These are phyloP conservation scores for Backusella mclennaniae DNA, from an alignment of 192 early-diverging fungal genomes.

Conservation along the genomic window DNA sequence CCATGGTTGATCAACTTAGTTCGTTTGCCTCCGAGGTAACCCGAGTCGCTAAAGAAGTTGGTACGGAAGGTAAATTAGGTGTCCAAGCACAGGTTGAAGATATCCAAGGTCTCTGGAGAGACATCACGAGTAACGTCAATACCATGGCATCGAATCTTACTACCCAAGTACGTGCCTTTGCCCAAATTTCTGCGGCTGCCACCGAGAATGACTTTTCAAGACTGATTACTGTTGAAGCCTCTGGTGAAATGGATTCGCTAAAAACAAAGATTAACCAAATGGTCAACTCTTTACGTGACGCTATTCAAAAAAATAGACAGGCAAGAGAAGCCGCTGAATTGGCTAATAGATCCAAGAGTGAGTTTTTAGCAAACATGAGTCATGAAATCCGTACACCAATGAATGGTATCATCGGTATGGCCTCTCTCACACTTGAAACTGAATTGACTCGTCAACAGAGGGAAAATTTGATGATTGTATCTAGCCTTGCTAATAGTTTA, in stretches of 20 bases:
- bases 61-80: slow-evolving; percentile 55
- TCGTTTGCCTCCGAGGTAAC: slow-evolving; percentile 64
- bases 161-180: slow-evolving; percentile 83
- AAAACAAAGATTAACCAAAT: slow-evolving; percentile 87
- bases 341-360: slow-evolving; percentile 80
- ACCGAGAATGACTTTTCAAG: slow-evolving; percentile 71
- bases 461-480: slow-evolving; percentile 80
- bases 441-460: slow-evolving; percentile 81
- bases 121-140: slow-evolving; percentile 65
- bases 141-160: slow-evolving; percentile 74
- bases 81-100: slow-evolving; percentile 50
- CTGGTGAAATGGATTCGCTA: slow-evolving; percentile 82
- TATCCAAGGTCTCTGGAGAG: slow-evolving; percentile 65
- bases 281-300: slow-evolving; percentile 74
- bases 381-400: slow-evolving; percentile 81
- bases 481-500: slow-evolving; percentile 67
- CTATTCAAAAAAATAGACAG: slow-evolving; percentile 74
- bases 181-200: slow-evolving; percentile 71
- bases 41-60: slow-evolving; percentile 49
- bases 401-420: slow-evolving; percentile 82
- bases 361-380: slow-evolving; percentile 66
- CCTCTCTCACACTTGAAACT: slow-evolving; percentile 69
- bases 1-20: slow-evolving; percentile 65
- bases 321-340: slow-evolving; percentile 80
- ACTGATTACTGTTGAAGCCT: slow-evolving; percentile 76